These are phyloP conservation scores for Neocucurbitaria cava DNA, from an alignment of 2,329 filamentous ascomycete genomes.

Conservation along the genomic window DNA sequence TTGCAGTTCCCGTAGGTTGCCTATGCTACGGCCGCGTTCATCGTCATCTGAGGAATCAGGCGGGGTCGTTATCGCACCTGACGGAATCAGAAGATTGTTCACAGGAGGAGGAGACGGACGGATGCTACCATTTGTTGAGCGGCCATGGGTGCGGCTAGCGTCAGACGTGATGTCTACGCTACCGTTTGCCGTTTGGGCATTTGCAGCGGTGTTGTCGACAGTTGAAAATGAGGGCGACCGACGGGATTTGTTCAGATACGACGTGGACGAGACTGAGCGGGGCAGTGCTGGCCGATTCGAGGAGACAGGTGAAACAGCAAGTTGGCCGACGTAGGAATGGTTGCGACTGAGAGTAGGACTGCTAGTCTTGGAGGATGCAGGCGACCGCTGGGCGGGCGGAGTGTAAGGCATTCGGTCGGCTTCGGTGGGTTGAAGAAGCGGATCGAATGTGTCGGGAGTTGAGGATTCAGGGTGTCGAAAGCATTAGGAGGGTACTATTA, in stretches of 20 bases:
- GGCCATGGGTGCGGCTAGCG: slow-evolving; percentile 32
- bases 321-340: slow-evolving; percentile 57
- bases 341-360: slow-evolving; percentile 59
- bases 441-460: slow-evolving; percentile 39
- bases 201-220: slow-evolving; percentile 37
- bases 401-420: slow-evolving; percentile 81
- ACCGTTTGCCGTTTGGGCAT: slow-evolving; percentile 35
- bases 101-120: slow-evolving; percentile 85
- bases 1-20: slow-evolving; percentile 71
- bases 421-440: slow-evolving; percentile 39
- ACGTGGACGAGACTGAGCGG: slow-evolving; percentile 64
- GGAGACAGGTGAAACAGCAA: slow-evolving; percentile 41
- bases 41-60: slow-evolving; percentile 93
- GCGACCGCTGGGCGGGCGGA: slow-evolving; percentile 73
- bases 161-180: slow-evolving; percentile 29
- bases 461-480: slow-evolving; percentile 45
- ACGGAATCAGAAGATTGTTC: slow-evolving; percentile 77
- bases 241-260: slow-evolving; percentile 68
- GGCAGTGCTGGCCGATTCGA: slow-evolving; percentile 57
- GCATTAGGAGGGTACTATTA: slow-evolving; percentile 52
- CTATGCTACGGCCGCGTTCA: slow-evolving; percentile 62
- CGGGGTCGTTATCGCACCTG: slow-evolving; percentile 86
- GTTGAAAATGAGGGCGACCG: slow-evolving; percentile 60
- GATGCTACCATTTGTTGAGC: slow-evolving; percentile 64
- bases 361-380: slow-evolving; percentile 62